Conservation (phyloP, 2,329 filamentous ascomycete genomes). For the Colletotrichum spaethianum region DNA sequence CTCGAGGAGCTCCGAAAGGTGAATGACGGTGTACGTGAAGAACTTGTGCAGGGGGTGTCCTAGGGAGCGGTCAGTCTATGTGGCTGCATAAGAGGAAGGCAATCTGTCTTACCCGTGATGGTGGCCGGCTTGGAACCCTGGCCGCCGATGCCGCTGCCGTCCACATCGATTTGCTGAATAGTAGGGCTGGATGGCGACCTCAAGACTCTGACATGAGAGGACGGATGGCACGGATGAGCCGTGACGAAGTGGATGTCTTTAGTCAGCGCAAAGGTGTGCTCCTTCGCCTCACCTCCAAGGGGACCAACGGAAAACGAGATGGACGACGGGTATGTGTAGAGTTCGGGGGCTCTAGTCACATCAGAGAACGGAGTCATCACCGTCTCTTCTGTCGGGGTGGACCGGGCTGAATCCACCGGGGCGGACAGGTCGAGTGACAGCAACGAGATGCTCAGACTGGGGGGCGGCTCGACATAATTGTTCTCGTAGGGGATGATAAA, state of each 20-base stretch:
- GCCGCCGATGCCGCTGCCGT: constrained; percentile 59
- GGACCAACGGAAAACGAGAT: constrained; percentile 56
- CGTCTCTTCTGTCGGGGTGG: constrained; percentile 60
- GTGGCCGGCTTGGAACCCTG: constrained; percentile 63
- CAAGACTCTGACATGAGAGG: constrained; percentile 69
- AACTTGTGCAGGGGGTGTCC: constrained; percentile 76
- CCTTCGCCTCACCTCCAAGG: constrained; percentile 57
- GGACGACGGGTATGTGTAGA: constrained; percentile 57
- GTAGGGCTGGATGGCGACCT: constrained; percentile 73
- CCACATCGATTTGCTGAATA: constrained; percentile 70
- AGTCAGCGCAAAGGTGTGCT: constrained; percentile 61
- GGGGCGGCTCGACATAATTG: constrained; percentile 63
- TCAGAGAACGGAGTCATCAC: constrained; percentile 56
- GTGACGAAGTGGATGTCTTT: constrained; percentile 77
- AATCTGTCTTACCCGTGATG: constrained; percentile 58
- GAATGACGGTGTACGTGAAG: constrained; percentile 72
- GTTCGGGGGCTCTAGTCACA: constrained; percentile 48
- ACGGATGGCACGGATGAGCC: constrained; percentile 74
- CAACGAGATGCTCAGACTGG: constrained; percentile 64
- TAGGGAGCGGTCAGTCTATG: constrained; percentile 45
- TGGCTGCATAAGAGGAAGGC: constrained; percentile 39
- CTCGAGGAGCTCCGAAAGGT: constrained; percentile 69
- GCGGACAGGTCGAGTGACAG: constrained; percentile 64
- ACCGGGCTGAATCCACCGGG: constrained; percentile 59
- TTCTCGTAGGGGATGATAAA: constrained; percentile 74